Percentiles rank a stretch among this genome's conserved stretches.
phyloP scores from a whole-genome alignment of 495 filamentous ascomycete genomes.

The Penicillium coffeae region DNA sequence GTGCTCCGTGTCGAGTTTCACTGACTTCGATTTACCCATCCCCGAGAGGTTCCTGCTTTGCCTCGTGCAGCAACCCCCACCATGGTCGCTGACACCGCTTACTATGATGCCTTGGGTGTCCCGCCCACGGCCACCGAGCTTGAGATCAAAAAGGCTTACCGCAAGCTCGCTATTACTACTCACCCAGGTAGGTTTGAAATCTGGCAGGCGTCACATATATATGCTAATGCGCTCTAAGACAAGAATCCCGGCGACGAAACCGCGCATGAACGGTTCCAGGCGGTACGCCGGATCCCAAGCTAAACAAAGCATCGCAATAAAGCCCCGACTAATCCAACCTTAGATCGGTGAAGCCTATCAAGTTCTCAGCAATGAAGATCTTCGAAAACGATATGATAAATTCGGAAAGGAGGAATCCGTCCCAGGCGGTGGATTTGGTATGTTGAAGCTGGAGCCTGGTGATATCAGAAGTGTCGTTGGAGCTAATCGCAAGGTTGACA shows the following conservation, averaged over 20 bases:
- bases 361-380: conserved; percentile 80
- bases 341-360: conserved; percentile 97
- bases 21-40: not conserved
- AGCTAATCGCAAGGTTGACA: conserved; percentile 16
- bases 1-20: no score
- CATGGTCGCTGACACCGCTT: conserved; percentile 82
- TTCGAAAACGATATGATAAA: conserved; percentile 91
- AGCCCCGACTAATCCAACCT: conserved; percentile 10
- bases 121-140: conserved; percentile 84
- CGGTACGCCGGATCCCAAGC: conserved; percentile 39
- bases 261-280: conserved; percentile 91
- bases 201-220: no score
- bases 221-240: no score
- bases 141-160: conserved; percentile 99
- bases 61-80: conserved; percentile 9
- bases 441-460: conserved; percentile 8
- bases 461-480: not conserved
- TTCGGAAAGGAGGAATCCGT: conserved; percentile 90
- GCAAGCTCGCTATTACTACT: conserved; percentile 83
- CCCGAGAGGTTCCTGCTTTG: not conserved
- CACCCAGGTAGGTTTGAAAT: conserved; percentile 55
- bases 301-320: not conserved
- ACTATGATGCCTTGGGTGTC: conserved; percentile 90
- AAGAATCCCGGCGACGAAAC: conserved; percentile 97
- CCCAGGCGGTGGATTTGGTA: conserved; percentile 84